Evolutionary conservation across 106 monocot genomes (phyloP).

Genomic region (Dendrobium officinale): DNA sequence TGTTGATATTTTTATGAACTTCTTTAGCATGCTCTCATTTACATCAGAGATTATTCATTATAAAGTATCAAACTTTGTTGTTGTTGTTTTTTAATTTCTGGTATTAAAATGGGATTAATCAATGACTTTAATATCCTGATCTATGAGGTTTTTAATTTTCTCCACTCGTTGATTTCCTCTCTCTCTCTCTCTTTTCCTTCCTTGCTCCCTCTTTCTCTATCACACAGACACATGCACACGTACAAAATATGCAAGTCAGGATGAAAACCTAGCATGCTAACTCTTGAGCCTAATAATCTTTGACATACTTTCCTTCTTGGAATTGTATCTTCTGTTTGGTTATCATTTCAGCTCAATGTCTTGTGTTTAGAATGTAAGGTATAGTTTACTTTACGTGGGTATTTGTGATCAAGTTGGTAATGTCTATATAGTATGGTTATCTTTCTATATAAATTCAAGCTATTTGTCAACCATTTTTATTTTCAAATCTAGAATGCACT

Average conservation of each 20-base stretch:
- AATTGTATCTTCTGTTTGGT: too few relatives aligned
- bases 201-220: not conserved
- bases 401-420: too few relatives aligned
- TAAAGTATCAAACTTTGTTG: not conserved
- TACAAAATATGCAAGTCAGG: too few relatives aligned
- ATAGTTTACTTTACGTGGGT: too few relatives aligned
- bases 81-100: not conserved
- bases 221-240: too few relatives aligned
- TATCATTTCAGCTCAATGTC: too few relatives aligned
- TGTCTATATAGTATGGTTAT: not conserved
- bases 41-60: not conserved
- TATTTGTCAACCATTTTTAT: not conserved
- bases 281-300: too few relatives aligned
- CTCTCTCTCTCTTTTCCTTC: not conserved
- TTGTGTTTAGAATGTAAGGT: too few relatives aligned
- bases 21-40: not conserved
- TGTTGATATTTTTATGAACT: too few relatives aligned
- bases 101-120: not conserved
- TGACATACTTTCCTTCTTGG: too few relatives aligned
- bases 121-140: not conserved
- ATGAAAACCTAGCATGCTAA: too few relatives aligned
- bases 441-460: not conserved
- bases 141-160: not conserved
- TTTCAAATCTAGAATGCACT: not conserved
- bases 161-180: not conserved